phyloP scores from a whole-genome alignment of 805 yeast species.

The Myxozyma geophila region DNA sequence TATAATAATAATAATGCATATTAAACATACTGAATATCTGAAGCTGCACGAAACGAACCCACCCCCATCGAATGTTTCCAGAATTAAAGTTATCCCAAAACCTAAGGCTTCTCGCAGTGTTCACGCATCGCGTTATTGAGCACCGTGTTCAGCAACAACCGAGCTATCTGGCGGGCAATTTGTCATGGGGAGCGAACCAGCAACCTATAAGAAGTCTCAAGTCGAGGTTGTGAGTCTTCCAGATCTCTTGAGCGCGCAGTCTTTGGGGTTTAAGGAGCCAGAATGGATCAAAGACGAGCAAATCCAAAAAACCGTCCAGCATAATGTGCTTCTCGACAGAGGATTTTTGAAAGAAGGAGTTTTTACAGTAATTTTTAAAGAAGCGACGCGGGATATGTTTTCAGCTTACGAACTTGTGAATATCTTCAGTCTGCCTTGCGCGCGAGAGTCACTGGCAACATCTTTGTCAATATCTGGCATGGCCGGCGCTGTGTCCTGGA shows the following conservation, averaged over 20 bases:
- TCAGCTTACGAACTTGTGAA: slow-evolving; percentile 22
- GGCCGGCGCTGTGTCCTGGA: slow-evolving; percentile 20
- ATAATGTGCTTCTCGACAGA: slow-evolving; percentile 3
- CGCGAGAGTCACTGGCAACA: slow-evolving; percentile 16
- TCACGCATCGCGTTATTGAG: too few species aligned
- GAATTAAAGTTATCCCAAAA: too few species aligned
- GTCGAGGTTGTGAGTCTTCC: neutral
- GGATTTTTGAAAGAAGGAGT: slow-evolving; percentile 14
- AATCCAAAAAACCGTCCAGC: slow-evolving; percentile 10
- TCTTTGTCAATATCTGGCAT: slow-evolving; percentile 14
- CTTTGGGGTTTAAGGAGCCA: slow-evolving; percentile 15
- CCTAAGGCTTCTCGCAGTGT: too few species aligned
- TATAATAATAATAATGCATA: too few species aligned
- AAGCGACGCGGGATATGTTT: slow-evolving; percentile 20
- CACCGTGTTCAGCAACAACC: too few species aligned
- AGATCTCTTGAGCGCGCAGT: neutral
- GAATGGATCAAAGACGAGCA: slow-evolving; percentile 12
- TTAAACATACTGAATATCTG: too few species aligned
- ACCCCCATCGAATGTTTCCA: too few species aligned
- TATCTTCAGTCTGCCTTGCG: slow-evolving; percentile 24
- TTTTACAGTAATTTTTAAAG: slow-evolving; percentile 13
- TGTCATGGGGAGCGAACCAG: neutral
- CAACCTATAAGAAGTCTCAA: neutral
- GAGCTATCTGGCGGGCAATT: too few species aligned
- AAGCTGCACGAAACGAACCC: too few species aligned